phyloP scores from a whole-genome alignment of 2,329 filamentous ascomycete genomes.

The Oidium heveae region DNA sequence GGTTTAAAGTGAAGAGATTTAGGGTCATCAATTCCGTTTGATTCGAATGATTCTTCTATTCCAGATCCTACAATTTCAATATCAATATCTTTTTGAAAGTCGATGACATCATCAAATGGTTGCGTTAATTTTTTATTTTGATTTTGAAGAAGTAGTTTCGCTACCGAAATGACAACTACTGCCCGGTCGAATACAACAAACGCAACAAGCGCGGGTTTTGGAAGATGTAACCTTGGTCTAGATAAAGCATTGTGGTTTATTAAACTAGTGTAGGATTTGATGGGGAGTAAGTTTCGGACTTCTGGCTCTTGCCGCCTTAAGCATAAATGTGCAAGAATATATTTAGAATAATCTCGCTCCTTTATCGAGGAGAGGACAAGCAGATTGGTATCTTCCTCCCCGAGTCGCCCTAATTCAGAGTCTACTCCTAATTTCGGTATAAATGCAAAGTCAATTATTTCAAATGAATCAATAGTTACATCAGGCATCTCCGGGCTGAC shows the following conservation, averaged over 20 bases:
- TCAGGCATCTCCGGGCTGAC: conserved; percentile 23
- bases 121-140: conserved; percentile 37
- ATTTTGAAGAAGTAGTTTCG: conserved; percentile 40
- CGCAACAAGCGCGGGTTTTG: conserved; percentile 53
- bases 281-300: conserved; percentile 40
- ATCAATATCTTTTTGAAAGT: conserved; percentile 41
- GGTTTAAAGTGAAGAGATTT: conserved; percentile 26
- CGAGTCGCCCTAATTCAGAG: conserved; percentile 24
- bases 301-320: conserved; percentile 27
- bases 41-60: conserved; percentile 28
- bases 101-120: conserved; percentile 67
- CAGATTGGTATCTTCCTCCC: conserved; percentile 29
- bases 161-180: conserved; percentile 51
- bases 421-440: conserved; percentile 24
- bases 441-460: conserved; percentile 59
- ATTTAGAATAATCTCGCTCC: conserved; percentile 28
- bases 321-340: conserved; percentile 49
- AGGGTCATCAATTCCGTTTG: conserved; percentile 20
- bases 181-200: conserved; percentile 62
- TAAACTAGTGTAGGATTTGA: conserved; percentile 36
- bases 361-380: conserved; percentile 34
- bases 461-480: conserved; percentile 33
- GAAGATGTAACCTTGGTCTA: conserved; percentile 49
- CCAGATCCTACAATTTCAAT: conserved; percentile 39
- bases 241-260: conserved; percentile 15